Base-by-base conservation (phyloP, 75 land plant species). In the Picea glauca region DNA sequence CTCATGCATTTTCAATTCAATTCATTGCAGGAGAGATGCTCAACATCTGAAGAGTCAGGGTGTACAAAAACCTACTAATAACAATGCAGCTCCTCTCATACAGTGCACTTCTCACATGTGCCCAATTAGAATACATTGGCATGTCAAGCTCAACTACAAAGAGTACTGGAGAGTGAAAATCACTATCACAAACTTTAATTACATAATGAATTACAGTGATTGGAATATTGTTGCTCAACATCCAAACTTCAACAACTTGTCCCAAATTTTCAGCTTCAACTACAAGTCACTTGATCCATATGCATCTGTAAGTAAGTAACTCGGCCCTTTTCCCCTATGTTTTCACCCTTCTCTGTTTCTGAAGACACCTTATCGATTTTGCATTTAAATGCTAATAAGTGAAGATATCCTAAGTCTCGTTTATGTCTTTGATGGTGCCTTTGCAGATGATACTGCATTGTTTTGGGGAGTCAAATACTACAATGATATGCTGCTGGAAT, bases 31-130 rank as follows among this genome's bases (percentile, higher is more conserved):
- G 73, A 72, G 58, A 18, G 74, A 74, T 30, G 7, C 54, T 11
- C 18, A 13, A 38, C 2, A 43, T 38, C 38, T 58, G 59, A 58
- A 35, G 18, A 32, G 56, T 58, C 59, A 23, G 3, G 40, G 58
- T 33, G 15, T 62, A 80, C 61, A 62, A 60, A 81, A 33, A 56
- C 85, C 70, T 63, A 9, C 12, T 50, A 76, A 26, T 23, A 80
- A 61, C 62, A 60, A 18, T 59, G 60, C 9, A 72, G 50, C 33
- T 5, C 90, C 92, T 13, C 60, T 90, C 62, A 59, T 91, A 3
- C 88, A 91, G 76, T 91, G 93, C 82, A 89, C 92, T 17, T 75
- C 72, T 12, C 93, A 91, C 82, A 91, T 90, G 93, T 91, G 93
- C 80, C 93, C 93, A 6, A 72, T 89, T 15, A 57, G 88, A 21